phyloP scores from a whole-genome alignment of 2,329 filamentous ascomycete species.

The Neofusicoccum ribis region DNA sequence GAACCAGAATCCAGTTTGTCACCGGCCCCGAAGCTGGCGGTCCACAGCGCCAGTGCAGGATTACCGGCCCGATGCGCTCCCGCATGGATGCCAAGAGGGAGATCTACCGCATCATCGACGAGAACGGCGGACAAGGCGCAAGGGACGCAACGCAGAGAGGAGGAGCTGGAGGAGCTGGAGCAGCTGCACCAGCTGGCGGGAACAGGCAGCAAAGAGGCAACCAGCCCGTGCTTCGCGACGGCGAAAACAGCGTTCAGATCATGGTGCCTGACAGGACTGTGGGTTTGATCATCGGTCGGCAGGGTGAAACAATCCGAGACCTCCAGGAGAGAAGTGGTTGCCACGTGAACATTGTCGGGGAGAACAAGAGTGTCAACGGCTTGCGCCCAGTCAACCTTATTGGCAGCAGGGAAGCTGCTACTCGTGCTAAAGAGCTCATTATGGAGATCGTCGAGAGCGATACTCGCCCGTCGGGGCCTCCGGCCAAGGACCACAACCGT shows the following conservation, averaged over 20 bases:
- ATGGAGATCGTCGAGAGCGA: slow-evolving; percentile 95
- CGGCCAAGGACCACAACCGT: slow-evolving; percentile 44
- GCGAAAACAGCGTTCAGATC: slow-evolving; percentile 85
- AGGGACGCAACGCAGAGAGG: slow-evolving; percentile 18
- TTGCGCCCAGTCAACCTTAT: slow-evolving; percentile 89
- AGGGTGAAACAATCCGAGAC: slow-evolving; percentile 89
- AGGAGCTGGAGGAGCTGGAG: neutral
- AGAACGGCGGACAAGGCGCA: slow-evolving; percentile 64
- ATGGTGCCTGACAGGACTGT: slow-evolving; percentile 95
- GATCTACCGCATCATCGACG: slow-evolving; percentile 85
- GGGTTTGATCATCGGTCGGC: slow-evolving; percentile 89
- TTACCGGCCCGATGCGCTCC: slow-evolving; percentile 70
- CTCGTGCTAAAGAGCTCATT: slow-evolving; percentile 80
- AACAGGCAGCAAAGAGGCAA: slow-evolving; percentile 29
- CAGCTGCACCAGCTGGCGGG: neutral
- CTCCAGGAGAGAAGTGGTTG: slow-evolving; percentile 90
- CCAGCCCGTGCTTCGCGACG: slow-evolving; percentile 64
- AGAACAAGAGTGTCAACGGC: slow-evolving; percentile 89
- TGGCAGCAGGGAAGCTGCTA: slow-evolving; percentile 71
- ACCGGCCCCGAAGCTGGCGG: slow-evolving; percentile 71
- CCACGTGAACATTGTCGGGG: slow-evolving; percentile 91
- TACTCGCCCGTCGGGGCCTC: slow-evolving; percentile 43
- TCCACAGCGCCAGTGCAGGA: slow-evolving; percentile 79
- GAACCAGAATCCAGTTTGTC: slow-evolving; percentile 84
- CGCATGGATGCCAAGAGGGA: slow-evolving; percentile 77